Evolutionary conservation across 2,329 filamentous ascomycete genomes (phyloP).

Genomic region (Nannizzia gypsea): DNA sequence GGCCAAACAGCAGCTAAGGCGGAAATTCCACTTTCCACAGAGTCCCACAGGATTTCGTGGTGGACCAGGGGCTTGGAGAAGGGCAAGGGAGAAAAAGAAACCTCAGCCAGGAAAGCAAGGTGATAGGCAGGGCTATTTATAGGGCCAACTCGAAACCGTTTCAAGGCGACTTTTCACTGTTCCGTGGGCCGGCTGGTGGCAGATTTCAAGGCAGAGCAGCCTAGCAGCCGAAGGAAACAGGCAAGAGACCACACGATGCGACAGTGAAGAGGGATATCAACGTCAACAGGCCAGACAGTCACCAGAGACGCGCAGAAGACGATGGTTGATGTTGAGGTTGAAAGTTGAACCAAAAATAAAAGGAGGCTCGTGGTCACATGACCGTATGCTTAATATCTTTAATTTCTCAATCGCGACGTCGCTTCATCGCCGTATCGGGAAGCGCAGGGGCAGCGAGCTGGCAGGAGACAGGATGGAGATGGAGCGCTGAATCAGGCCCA

Average conservation of each 20-base stretch:
- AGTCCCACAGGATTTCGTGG: conserved; percentile 6
- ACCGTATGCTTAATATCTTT: not conserved
- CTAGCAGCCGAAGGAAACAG: not conserved
- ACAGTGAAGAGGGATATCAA: not conserved
- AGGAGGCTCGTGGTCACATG: not conserved
- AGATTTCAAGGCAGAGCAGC: not conserved
- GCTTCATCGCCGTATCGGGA: not conserved
- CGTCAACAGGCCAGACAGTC: not conserved
- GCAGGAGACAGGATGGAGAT: not conserved
- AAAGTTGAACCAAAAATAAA: not conserved
- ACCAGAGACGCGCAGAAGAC: no score
- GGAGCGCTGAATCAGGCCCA: not conserved
- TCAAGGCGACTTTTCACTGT: not conserved
- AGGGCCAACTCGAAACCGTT: conserved; percentile 7
- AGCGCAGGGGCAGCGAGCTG: not conserved
- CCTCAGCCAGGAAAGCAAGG: not conserved
- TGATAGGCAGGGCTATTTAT: conserved; percentile 7
- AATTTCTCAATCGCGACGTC: not conserved
- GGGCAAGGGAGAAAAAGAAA: conserved; percentile 1
- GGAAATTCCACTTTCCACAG: conserved; percentile 1
- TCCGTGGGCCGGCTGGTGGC: not conserved
- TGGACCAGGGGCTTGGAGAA: conserved; percentile 3
- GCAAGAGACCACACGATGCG: not conserved
- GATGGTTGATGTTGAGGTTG: not conserved
- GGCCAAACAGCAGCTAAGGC: conserved; percentile 2